phyloP scores from a whole-genome alignment of 805 yeast species.

The Cyberlindnera mississippiensis region DNA sequence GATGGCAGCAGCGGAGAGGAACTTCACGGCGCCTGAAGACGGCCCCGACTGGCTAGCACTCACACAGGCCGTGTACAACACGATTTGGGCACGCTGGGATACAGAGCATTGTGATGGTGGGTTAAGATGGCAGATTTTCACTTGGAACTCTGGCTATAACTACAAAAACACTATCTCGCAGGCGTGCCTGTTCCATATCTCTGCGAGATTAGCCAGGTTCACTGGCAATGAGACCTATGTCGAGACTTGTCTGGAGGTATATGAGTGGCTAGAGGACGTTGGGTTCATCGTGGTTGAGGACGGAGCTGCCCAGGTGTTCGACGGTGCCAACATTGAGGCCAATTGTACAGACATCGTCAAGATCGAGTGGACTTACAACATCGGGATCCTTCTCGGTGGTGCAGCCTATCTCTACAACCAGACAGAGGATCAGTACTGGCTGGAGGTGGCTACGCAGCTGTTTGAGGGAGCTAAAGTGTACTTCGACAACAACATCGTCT shows the following conservation, averaged over 20 bases:
- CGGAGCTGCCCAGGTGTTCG: constrained; percentile 40
- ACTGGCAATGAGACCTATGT: constrained; percentile 52
- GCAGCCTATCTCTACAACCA: constrained; percentile 64
- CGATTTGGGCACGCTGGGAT: constrained; percentile 65
- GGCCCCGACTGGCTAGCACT: constrained; percentile 53
- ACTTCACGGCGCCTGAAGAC: constrained; percentile 45
- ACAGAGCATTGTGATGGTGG: constrained; percentile 54
- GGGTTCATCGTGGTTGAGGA: constrained; percentile 37
- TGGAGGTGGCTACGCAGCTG: constrained; percentile 40
- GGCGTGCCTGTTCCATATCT: constrained; percentile 58
- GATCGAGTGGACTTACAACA: constrained; percentile 65
- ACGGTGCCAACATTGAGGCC: constrained; percentile 51
- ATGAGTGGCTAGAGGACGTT: constrained; percentile 55
- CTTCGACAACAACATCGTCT: constrained; percentile 49
- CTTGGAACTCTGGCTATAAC: constrained; percentile 66
- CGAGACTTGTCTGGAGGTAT: constrained; percentile 50
- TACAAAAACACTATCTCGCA: constrained; percentile 63
- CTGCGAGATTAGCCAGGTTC: constrained; percentile 61
- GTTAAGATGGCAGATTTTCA: constrained; percentile 68
- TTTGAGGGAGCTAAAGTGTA: constrained; percentile 44
- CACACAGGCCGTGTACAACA: constrained; percentile 60
- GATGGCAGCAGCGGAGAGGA: constrained; percentile 59
- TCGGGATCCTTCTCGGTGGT: constrained; percentile 65
- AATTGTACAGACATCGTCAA: constrained; percentile 48
- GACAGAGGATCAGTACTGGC: constrained; percentile 52